phyloP scores from a whole-genome alignment of 2,329 filamentous ascomycete species.

The Fusarium metavorans region DNA sequence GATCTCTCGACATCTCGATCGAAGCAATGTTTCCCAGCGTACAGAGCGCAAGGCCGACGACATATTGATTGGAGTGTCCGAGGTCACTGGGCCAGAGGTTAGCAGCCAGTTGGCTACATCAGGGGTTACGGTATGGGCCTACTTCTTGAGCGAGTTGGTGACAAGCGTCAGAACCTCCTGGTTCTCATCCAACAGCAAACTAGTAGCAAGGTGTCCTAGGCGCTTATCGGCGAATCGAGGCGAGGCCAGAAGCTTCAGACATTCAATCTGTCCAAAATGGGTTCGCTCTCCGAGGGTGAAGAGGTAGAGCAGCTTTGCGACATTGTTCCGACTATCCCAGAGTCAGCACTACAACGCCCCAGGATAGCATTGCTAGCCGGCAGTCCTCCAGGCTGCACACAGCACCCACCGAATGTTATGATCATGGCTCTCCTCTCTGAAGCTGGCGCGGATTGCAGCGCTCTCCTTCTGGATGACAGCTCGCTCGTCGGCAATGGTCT shows the following conservation, averaged over 20 bases:
- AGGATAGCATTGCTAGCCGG: background rate
- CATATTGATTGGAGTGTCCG: constrained; percentile 97
- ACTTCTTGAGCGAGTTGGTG: constrained; percentile 99
- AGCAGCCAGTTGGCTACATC: constrained; percentile 20
- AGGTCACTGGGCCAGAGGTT: constrained; percentile 75
- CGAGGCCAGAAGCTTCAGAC: constrained; percentile 94
- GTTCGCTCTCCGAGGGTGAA: constrained; percentile 98
- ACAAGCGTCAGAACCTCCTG: constrained; percentile 97
- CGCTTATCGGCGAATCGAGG: constrained; percentile 98
- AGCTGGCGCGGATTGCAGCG: constrained; percentile 95
- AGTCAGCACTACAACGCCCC: constrained; percentile 19
- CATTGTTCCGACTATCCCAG: constrained; percentile 87
- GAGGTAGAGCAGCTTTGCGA: constrained; percentile 96
- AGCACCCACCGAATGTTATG: constrained; percentile 82
- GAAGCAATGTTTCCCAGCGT: constrained; percentile 98
- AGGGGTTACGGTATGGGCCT: constrained; percentile 45
- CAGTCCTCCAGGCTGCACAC: background rate
- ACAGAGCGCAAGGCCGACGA: constrained; percentile 94
- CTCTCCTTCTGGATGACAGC: constrained; percentile 99
- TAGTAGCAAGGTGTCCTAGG: constrained; percentile 94
- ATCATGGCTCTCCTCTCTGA: constrained; percentile 95
- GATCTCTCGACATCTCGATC: constrained; percentile 96
- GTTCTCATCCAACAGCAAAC: constrained; percentile 96
- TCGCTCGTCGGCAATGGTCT: constrained; percentile 98
- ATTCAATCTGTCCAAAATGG: constrained; percentile 99